A percentile compares a stretch with the other conserved stretches of the same genome.
These are phyloP conservation scores for Gypsophila paniculata DNA, from an alignment of 179 eudicot species.

Conservation along the genomic window DNA sequence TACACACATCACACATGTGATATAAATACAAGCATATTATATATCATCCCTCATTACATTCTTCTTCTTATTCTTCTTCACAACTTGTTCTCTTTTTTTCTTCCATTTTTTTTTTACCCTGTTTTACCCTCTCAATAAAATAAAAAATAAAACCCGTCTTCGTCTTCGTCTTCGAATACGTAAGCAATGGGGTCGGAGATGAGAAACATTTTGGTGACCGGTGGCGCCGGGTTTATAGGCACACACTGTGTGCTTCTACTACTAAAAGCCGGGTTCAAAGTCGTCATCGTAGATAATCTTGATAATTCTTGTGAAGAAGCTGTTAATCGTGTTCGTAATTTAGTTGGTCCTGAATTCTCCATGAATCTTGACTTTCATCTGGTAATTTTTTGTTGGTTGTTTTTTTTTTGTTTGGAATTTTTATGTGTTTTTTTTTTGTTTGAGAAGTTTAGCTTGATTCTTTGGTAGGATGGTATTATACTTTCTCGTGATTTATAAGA, in stretches of 20 bases:
- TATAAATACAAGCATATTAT: too few relatives aligned
- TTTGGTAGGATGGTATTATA: too few relatives aligned
- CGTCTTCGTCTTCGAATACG: too few relatives aligned
- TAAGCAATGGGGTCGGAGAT: slow-evolving; percentile 34
- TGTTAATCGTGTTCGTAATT: slow-evolving; percentile 40
- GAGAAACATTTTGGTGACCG: slow-evolving; percentile 66
- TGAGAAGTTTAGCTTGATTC: too few relatives aligned
- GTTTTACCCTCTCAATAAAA: too few relatives aligned
- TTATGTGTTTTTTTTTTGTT: background rate
- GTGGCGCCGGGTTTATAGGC: slow-evolving; percentile 89
- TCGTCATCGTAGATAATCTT: slow-evolving; percentile 66
- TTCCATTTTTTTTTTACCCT: too few relatives aligned
- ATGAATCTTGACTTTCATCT: slow-evolving; percentile 51
- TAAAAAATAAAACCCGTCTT: too few relatives aligned
- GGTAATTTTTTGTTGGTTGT: slow-evolving; percentile 32
- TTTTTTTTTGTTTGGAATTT: background rate
- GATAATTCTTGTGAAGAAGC: slow-evolving; percentile 71
- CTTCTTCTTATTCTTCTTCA: too few relatives aligned
- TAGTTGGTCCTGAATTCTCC: slow-evolving; percentile 55
- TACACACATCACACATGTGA: too few relatives aligned
- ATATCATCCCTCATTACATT: too few relatives aligned
- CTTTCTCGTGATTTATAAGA: too few relatives aligned
- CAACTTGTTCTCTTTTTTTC: too few relatives aligned
- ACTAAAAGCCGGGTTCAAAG: slow-evolving; percentile 58
- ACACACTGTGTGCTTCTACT: slow-evolving; percentile 71